Conservation (phyloP, 805 yeast genomes). For the Candida bentonensis region DNA sequence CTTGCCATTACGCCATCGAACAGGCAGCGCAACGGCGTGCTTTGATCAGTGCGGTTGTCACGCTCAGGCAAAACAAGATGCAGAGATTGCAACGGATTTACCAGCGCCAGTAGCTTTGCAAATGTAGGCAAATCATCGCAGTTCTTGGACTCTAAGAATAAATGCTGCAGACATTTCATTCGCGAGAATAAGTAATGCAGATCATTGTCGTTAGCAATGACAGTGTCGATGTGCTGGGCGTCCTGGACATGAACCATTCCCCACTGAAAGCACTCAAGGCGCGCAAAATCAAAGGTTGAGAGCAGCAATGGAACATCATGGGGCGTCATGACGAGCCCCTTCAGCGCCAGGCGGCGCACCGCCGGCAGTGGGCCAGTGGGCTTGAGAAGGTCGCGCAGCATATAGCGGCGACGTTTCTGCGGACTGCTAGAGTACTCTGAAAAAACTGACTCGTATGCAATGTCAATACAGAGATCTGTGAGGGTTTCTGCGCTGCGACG, state of each 20-base stretch:
- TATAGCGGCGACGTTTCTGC: not conserved
- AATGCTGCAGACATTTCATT: not conserved
- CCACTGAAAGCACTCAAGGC: not conserved
- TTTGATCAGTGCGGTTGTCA: not conserved
- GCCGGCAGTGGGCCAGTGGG: not conserved
- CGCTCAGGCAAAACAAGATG: not conserved
- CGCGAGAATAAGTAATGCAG: not conserved
- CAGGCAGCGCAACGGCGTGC: not conserved
- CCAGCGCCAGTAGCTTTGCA: not conserved
- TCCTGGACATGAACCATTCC: not conserved
- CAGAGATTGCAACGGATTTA: not conserved
- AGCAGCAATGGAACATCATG: not conserved
- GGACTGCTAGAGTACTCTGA: not conserved
- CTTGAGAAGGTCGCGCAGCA: not conserved
- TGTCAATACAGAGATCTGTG: not conserved
- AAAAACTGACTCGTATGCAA: not conserved
- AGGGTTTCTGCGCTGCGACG: not conserved
- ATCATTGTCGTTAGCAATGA: not conserved
- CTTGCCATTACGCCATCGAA: not conserved
- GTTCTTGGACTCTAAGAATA: not conserved
- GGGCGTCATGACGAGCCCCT: slow-evolving; percentile 1
- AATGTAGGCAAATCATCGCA: not conserved
- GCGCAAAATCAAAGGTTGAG: not conserved
- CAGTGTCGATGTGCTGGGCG: not conserved
- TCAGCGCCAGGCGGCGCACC: not conserved